Evolutionary conservation across 23 red algal genomes (phyloP), one percentile per base, ranked within the genome.

Genomic region (Rhodosorus marinus): DNA sequence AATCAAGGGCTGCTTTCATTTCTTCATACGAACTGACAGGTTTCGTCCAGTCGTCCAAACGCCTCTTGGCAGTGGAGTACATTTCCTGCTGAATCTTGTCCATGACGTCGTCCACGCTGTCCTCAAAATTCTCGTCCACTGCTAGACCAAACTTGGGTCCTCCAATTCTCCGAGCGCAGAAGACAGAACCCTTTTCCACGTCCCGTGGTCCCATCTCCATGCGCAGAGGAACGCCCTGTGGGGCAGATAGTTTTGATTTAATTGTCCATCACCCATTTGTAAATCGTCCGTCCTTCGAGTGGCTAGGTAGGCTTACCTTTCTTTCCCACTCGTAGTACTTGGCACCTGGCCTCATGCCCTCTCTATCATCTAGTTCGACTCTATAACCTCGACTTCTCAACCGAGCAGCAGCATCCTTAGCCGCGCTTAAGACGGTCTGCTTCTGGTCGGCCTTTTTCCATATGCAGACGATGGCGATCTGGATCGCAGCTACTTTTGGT

Each of bases 291-390:
- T n/a, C n/a, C n/a, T n/a, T n/a, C n/a, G n/a, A n/a, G n/a, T n/a
- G n/a, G n/a, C n/a, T n/a, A n/a, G n/a, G n/a, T n/a, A n/a, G n/a
- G n/a, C n/a, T n/a, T n/a, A n/a, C n/a, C n/a, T 82, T 82, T 17
- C 88, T 54, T 59, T 95, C 88, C 88, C 88, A 95, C 52, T 95
- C 77, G 62, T 68, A 95, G 33, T 80, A 95, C 50, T 84, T 84
- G 1, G 78, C 76, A 35, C 88, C 88, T 6, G 88, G 88, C 34
- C 88, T 58, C 58, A 93, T 56, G 40, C 74, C 62, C 0, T 75
- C 64, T 30, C 88, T 62, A 35, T 70, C 71, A 52, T 95, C 88
- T 8, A 83, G 62, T 43, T 70, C 60, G 49, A 80, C 72, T 6
- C 77, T 58, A 5, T 84, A 6, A 6, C 67, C 62, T 5, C 24